Percentiles rank a stretch among this genome's conserved stretches.
Conservation (phyloP, 225 moss, liverwort and hornwort genomes). For the Marchantia paleacea region DNA sequence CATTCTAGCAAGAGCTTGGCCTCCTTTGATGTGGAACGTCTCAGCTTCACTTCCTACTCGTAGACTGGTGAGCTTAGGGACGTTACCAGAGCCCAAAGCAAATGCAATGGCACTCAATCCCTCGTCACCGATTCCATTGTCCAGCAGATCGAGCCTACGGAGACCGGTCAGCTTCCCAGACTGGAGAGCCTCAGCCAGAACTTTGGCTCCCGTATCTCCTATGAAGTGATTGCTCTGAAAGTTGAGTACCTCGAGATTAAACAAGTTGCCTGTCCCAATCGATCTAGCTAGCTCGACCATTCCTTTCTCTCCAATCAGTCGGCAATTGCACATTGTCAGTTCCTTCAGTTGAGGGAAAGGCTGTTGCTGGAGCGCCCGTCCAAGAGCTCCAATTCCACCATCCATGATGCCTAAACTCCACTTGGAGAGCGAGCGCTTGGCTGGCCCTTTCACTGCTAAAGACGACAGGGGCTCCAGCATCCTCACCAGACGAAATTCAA, state of each 20-base stretch:
- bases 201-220: not conserved
- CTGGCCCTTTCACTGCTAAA: not conserved
- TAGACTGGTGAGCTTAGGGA: not conserved
- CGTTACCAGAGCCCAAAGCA: not conserved
- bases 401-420: conserved; percentile 9
- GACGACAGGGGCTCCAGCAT: not conserved
- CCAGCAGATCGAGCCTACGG: not conserved
- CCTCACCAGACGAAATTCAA: not conserved
- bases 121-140: not conserved
- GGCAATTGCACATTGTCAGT: not conserved
- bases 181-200: not conserved
- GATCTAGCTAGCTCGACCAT: not conserved
- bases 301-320: not conserved
- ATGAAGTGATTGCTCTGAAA: not conserved
- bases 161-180: not conserved
- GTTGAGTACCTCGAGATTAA: not conserved
- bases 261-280: not conserved
- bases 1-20: not conserved
- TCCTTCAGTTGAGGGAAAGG: not conserved
- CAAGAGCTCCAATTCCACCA: not conserved
- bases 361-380: not conserved
- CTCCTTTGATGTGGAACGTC: not conserved
- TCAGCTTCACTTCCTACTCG: not conserved
- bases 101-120: not conserved
- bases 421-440: not conserved